phyloP scores from a whole-genome alignment of 805 yeast species.

The Cephaloascus albidus region DNA sequence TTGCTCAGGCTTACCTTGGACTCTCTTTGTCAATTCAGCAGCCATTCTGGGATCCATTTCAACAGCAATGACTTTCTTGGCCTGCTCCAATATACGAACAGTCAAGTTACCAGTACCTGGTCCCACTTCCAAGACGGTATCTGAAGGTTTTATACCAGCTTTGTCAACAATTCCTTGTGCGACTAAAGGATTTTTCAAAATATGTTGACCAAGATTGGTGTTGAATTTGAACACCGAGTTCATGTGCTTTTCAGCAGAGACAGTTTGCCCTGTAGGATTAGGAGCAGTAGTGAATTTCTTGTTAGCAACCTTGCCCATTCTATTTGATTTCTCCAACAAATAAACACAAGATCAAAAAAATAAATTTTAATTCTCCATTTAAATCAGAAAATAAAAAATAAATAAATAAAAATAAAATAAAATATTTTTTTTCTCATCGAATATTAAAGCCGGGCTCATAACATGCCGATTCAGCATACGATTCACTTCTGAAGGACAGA shows the following conservation, averaged over 20 bases:
- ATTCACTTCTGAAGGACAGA: too few relatives aligned
- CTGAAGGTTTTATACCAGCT: constrained; percentile 87
- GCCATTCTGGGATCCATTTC: constrained; percentile 99
- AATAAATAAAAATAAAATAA: too few relatives aligned
- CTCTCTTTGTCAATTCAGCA: constrained; percentile 94
- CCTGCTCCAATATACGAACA: constrained; percentile 84
- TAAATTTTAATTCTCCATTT: too few relatives aligned
- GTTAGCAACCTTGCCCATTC: constrained; percentile 56
- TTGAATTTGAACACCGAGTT: constrained; percentile 92
- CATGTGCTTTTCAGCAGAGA: constrained; percentile 60
- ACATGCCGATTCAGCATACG: too few relatives aligned
- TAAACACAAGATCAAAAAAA: too few relatives aligned
- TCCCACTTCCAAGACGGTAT: constrained; percentile 91
- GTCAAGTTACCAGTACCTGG: constrained; percentile 99
- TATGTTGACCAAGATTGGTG: constrained; percentile 95
- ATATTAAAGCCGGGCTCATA: too few relatives aligned
- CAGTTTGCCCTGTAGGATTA: constrained; percentile 43
- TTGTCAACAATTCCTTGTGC: constrained; percentile 98
- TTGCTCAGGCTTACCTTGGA: constrained; percentile 91
- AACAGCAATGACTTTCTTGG: constrained; percentile 88
- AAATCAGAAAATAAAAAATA: too few relatives aligned
- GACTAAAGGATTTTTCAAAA: constrained; percentile 88
- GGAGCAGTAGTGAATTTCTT: constrained; percentile 46
- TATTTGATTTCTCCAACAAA: too few relatives aligned
- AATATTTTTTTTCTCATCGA: too few relatives aligned